Evolutionary conservation across 306 rosid species (phyloP), one percentile per base, ranked within the genome.

Genomic region (Cucumis melo): DNA sequence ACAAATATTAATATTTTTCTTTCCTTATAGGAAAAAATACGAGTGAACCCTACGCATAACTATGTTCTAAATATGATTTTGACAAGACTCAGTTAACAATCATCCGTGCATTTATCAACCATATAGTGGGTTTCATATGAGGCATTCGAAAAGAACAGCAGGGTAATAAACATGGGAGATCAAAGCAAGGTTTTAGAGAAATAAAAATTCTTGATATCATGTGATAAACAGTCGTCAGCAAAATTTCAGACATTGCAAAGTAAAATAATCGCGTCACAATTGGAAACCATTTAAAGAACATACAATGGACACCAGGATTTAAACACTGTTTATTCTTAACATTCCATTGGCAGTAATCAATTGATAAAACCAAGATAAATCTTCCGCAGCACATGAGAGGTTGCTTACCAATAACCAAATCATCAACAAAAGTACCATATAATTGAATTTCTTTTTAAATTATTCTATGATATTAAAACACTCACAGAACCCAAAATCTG

Each of bases 401-500:
- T 53, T 32, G 48, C 48, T 46, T 8, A 24, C 46, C 48, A 13
- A 23, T 12, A 34, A 14, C 48, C 32, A 57, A 66, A 59, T 24
- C 65, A 66, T n/a, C 66, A 66, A 59, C 58, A 60, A 29, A 70
- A 55, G 29, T 36, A 5, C 32, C 54, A 67, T 10, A 72, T 1
- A 38, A 48, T 10, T 15, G 48, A 73, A 27, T 46, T 17, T 36
- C n/a, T 46, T 65, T 65, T 67, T 44, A 23, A 32, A 39, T 53
- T 65, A 64, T 38, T 76, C 54, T 66, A 78, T 44, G 15, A 78
- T 50, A 82, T 20, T 59, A 66, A 48, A 71, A 77, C 81, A 85
- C 98, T 87, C 87, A 94, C 98, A 74, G 92, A 90, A 78, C 99
- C 99, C 83, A 92, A 86, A 87, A 94, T 92, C 83, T 90, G 98